Base-by-base conservation (phyloP, 495 filamentous ascomycete species). In the Aspergillus affinis region DNA sequence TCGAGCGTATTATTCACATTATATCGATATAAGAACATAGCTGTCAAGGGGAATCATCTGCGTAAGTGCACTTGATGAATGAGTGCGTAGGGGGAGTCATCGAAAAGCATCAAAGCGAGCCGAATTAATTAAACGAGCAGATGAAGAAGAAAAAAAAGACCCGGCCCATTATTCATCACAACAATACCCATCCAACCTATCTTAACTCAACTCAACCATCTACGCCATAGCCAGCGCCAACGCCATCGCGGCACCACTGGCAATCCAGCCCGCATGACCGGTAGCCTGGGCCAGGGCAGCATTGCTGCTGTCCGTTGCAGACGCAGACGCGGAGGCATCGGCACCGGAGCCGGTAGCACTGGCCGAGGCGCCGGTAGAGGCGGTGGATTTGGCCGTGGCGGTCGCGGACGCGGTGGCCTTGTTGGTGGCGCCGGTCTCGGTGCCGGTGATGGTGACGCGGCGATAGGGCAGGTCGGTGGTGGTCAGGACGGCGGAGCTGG, bases 361-460 rank as follows among this genome's bases (percentile, higher is more conserved):
- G 17, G 46, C 32, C 46, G 19, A 48, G 10, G 27, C 23, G 15
- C 19, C 19, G 51, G 59, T n/a, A 2, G 50, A 23, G 6, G 50
- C 27, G 8, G 50, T 61, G 47, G 66, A 20, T 1, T 62, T 59
- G 23, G 60, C 52, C 10, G 61, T 50, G 4, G 55, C 27, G 13
- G 51, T 27, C 6, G 49, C 45, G 5, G 54, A 23, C 41, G 54
- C 27, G 5, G 51, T 48, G 21, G 36, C 48, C 48, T 61, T 51
- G 27, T 58, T 57, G 18, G 55, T 23, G 17, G 54, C 49, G 8
- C 29, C 21, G 19, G 62, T 62, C 32, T 53, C 59, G 46, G 70
- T 71, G 29, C 53, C 65, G 17, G 66, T 65, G 30, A 74, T 58
- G 19, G 73, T 74, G 49, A 75, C 64, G 45, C 70, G 46, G 55